Evolutionary conservation across 208 protist species (phyloP), one percentile per base, ranked within the genome.

Genomic region (Trypanosoma mega): DNA sequence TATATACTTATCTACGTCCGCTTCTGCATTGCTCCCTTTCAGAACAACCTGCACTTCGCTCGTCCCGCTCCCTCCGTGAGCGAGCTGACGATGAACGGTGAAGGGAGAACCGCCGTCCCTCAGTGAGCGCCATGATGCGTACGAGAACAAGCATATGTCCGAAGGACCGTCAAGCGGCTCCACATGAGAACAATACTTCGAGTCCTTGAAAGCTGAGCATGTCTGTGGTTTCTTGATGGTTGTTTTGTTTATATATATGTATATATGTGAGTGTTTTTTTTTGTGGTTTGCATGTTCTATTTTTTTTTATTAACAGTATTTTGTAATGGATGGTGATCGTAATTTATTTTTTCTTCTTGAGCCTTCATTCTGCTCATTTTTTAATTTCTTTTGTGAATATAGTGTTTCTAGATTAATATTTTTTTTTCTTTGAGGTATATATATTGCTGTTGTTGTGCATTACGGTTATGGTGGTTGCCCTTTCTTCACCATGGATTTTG

Each of bases 31-130:
- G n/a, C n/a, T n/a, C n/a, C n/a, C n/a, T n/a, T n/a, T n/a, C n/a
- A n/a, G n/a, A n/a, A 2, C 21, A 2, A 65, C 63, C 74, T 75
- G 33, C 63, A 69, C 68, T 80, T 80, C 69, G 74, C 74, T 80
- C 74, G 74, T 69, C 74, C 51, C 63, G 63, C 69, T 72, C 49
- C 26, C 9, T 30, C 31, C 1, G 23, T 58, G 29, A 48, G 71
- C 43, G 33, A n/a, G 14, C 34, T n/a, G 56, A 46, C 60, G 73
- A 75, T 75, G 74, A 59, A 70, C 30, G 53, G 63, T 49, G 34
- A 24, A 67, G 39, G 61, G 43, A 67, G 57, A 63, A 20, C 26
- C 1, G 23, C n/a, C 29, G 26, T 6, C 30, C 21, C 33, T 55
- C 18, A 4, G 47, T 20, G 0, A n/a, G 16, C 39, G 30, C 56